Percentiles rank a stretch among this genome's conserved stretches.
Evolutionary conservation across 768 basidiomycete genomes (phyloP).

Genomic region (Xerocomellus dryophilus): DNA sequence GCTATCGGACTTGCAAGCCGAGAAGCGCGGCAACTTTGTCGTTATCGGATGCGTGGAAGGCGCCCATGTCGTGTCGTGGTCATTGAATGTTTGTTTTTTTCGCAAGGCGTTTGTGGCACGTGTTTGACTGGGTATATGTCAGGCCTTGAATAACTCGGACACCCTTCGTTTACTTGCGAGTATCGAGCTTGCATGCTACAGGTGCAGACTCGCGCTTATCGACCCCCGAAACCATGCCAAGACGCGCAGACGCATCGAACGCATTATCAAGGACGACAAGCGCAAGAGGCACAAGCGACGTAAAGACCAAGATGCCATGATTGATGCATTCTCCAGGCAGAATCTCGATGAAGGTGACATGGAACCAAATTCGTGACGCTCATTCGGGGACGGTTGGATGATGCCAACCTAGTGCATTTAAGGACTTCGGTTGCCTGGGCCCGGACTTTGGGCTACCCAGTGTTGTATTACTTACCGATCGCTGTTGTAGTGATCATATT

Average conservation of each 20-base stretch:
- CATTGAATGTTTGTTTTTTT: conserved; percentile 59
- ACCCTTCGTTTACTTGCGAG: conserved; percentile 78
- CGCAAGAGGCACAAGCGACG: conserved; percentile 76
- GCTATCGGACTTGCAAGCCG: conserved; percentile 74
- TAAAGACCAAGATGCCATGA: conserved; percentile 80
- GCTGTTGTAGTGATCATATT: conserved; percentile 20
- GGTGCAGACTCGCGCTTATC: conserved; percentile 62
- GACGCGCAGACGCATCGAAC: conserved; percentile 67
- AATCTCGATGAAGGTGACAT: conserved; percentile 34
- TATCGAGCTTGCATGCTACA: conserved; percentile 82
- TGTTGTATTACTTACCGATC: conserved; percentile 26
- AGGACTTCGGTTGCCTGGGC: conserved; percentile 12
- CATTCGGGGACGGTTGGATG: conserved; percentile 5
- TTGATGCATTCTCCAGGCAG: conserved; percentile 70
- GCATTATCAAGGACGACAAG: conserved; percentile 83
- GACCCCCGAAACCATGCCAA: conserved; percentile 68
- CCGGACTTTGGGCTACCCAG: conserved; percentile 7
- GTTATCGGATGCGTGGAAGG: conserved; percentile 79
- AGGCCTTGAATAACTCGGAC: conserved; percentile 83
- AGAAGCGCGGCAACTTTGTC: conserved; percentile 85
- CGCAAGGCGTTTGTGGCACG: neutral
- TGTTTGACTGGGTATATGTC: conserved; percentile 13
- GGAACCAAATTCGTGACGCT: conserved; percentile 26
- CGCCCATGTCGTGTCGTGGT: conserved; percentile 76
- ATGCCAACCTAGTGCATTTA: conserved; percentile 8